Evolutionary conservation across 2,329 filamentous ascomycete species (phyloP).

Genomic region (Aspergillus fumigatus): DNA sequence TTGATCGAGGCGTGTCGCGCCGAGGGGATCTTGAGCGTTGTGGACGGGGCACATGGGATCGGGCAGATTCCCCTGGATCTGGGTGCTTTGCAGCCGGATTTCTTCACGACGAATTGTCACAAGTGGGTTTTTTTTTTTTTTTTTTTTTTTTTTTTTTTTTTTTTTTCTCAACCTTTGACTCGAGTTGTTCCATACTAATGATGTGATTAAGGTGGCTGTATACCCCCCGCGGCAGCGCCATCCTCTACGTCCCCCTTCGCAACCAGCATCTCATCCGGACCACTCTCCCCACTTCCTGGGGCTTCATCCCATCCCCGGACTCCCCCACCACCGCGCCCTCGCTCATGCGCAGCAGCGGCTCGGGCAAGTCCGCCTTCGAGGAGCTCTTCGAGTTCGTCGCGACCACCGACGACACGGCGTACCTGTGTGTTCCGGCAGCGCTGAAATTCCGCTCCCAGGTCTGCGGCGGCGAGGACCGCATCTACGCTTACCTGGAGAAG

Average conservation of each 20-base stretch:
- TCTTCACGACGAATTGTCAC: conserved; percentile 81
- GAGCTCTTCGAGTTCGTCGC: conserved; percentile 71
- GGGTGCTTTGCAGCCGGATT: conserved; percentile 66
- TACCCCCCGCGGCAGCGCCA: conserved; percentile 71
- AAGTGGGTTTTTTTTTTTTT: too few species aligned
- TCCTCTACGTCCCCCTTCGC: conserved; percentile 71
- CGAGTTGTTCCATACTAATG: conserved; percentile 4
- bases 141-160: too few species aligned
- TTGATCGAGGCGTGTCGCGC: conserved; percentile 62
- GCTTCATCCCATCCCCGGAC: conserved; percentile 54
- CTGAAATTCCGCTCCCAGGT: conserved; percentile 65
- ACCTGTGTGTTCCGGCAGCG: conserved; percentile 66
- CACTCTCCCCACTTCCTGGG: conserved; percentile 75
- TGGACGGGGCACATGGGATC: conserved; percentile 82
- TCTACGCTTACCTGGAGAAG: conserved; percentile 58
- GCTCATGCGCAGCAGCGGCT: conserved; percentile 27
- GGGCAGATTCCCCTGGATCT: conserved; percentile 75
- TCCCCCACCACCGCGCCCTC: conserved; percentile 45
- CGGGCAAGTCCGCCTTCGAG: conserved; percentile 57
- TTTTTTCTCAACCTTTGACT: too few species aligned
- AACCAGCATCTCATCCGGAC: conserved; percentile 73
- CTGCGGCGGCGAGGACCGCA: conserved; percentile 68
- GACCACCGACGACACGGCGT: conserved; percentile 68
- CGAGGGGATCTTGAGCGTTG: conserved; percentile 63
- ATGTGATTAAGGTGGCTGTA: conserved; percentile 65